These are phyloP conservation scores for Mycena kentingensis DNA, from an alignment of 768 basidiomycete species.

Conservation along the genomic window DNA sequence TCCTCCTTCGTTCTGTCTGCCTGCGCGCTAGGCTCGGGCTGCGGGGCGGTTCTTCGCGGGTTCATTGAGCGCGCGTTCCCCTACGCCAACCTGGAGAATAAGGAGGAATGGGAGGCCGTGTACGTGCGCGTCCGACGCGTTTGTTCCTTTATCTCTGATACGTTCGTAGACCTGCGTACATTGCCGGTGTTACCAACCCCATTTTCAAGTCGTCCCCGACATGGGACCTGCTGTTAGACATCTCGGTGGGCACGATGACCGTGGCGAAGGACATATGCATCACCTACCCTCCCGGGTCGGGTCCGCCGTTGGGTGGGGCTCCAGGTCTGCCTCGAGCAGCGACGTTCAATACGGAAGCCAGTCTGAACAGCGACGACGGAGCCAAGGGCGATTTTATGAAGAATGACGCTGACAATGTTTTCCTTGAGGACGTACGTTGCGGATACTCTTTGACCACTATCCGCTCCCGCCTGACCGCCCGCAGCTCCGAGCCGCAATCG, in stretches of 20 bases:
- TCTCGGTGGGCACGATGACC: constrained; percentile 82
- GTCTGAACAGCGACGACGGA: constrained; percentile 63
- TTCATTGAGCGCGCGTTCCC: constrained; percentile 93
- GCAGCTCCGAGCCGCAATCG: constrained; percentile 85
- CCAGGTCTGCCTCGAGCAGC: constrained; percentile 58
- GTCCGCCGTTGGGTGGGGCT: constrained; percentile 39
- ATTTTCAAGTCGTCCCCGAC: constrained; percentile 85
- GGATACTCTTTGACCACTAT: neutral
- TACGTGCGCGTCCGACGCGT: constrained; percentile 42
- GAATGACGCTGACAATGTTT: constrained; percentile 72
- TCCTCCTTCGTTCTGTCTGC: constrained; percentile 92
- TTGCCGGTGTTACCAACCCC: constrained; percentile 97
- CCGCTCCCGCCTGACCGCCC: neutral
- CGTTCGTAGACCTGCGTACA: constrained; percentile 74
- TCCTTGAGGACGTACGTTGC: constrained; percentile 92
- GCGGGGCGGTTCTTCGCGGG: constrained; percentile 79
- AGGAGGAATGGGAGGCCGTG: constrained; percentile 90
- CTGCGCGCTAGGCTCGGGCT: constrained; percentile 90
- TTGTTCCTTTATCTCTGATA: constrained; percentile 3
- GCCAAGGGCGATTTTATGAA: constrained; percentile 60
- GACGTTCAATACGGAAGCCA: constrained; percentile 65
- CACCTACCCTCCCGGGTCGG: constrained; percentile 50
- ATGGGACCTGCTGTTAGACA: constrained; percentile 95
- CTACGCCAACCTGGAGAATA: constrained; percentile 86
- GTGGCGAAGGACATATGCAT: constrained; percentile 83